Base-by-base conservation (phyloP, 2,329 filamentous ascomycete genomes). In the Neurospora sp. region DNA sequence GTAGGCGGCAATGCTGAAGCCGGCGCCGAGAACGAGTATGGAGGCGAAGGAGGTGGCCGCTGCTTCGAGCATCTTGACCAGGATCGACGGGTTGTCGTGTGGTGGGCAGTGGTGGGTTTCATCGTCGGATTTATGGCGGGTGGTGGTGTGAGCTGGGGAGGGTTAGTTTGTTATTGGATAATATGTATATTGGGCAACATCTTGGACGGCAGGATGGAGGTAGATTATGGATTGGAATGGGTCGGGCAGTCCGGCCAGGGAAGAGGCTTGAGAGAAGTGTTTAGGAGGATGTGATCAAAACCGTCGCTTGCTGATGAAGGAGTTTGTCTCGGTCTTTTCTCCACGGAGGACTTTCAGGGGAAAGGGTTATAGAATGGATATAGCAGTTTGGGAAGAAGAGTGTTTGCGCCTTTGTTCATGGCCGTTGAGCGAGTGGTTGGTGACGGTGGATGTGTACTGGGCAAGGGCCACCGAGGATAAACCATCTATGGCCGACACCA, bases 11-110 rank as follows among this genome's bases (percentile, higher is more conserved):
- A 86, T 75, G 65, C 83, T 85, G 75, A 89, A 90, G 38, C 86
- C 88, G 19, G 85, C 82, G 74, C 89, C 92, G 39, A 95, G 82
- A 17, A 95, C 87, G 11, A 89, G 74, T 69, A 95, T 90, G 28
- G 90, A 92, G 36, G 91, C 90, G 71, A 92, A 85, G 0, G 91
- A 93, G 0, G 92, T 93, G 8, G 88, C 89, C 2, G 91, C 91
- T 6, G 89, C 84, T 78, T 95, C 92, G 69, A 88, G 80, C 88
- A 93, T 92, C 77, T 90, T 92, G 46, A 82, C 80, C 3, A 81
- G 74, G 10, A 87, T 74, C 1, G 81, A 79, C 23, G 80, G 78
- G 8, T 66, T 67, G 4, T 52, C 71, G 70, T 75, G 70, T 74
- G 77, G 10, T 71, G 72, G 66, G 69, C 72, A 36, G 28, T 39